Evolutionary conservation across 2,329 filamentous ascomycete genomes (phyloP), one percentile per base, ranked within the genome.

Genomic region (Byssochlamys sp.): DNA sequence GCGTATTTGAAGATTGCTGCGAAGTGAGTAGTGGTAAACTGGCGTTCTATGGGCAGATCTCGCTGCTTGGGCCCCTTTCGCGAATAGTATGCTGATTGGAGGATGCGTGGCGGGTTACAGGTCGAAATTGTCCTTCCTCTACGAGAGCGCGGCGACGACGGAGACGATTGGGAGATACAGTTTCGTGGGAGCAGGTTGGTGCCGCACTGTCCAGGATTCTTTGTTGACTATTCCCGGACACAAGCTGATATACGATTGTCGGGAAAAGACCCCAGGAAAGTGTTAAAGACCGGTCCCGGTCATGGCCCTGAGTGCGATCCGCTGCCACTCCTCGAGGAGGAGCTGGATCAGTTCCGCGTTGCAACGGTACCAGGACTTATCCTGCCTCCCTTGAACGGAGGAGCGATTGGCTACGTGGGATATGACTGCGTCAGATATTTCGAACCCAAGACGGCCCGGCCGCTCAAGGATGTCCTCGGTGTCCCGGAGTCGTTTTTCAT

Each of bases 341-440:
- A 96, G 75, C 82, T 99, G 51, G 81, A 84, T 19, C 80, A 88
- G 68, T 88, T 86, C 72, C 83, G 89, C 27, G 89, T 96, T 61
- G 88, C 91, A 33, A 83, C 89, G 48, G 84, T 99, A 2, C 91
- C 94, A 0, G 89, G 86, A 0, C 77, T 97, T 67, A 83, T 83
- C 66, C 81, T 99, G 39, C 94, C 94, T 55, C 89, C 90, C 27
- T 78, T 99, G 76, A 90, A 89, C 0, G 94, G 91, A 48, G 94
- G 94, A 54, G 94, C 91, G 11, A 90, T 99, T 67, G 94, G 94
- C 59, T 99, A 97, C 72, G 90, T 97, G 4, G 91, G 91, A 55
- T 99, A 99, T 70, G 94, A 99, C 72, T 99, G 94, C 73, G 90
- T 99, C 67, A 86, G 87, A 69, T 97, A 97, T 76, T 99, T 99